These are phyloP conservation scores for Fraxinus pennsylvanica DNA, from an alignment of 257 asterid species.

Conservation along the genomic window DNA sequence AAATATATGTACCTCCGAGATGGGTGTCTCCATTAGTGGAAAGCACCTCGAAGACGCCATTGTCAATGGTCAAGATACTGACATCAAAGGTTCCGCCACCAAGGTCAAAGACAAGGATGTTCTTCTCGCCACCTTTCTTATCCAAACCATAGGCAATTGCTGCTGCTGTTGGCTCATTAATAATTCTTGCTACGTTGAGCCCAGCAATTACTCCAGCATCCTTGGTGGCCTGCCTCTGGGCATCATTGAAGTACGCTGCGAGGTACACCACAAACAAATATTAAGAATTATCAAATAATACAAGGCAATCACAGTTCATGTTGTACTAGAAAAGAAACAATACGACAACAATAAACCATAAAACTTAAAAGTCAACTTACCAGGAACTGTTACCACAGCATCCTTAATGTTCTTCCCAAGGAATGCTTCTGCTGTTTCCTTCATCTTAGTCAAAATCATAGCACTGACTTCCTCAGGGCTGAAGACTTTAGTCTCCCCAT, in stretches of 20 bases:
- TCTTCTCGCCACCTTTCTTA: slow-evolving; percentile 91
- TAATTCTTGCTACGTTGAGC: slow-evolving; percentile 84
- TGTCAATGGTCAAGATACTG: slow-evolving; percentile 90
- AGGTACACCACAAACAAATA: background rate
- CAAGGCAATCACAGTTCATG: background rate
- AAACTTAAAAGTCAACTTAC: slow-evolving; percentile 33
- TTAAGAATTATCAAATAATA: background rate
- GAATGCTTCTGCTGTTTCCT: slow-evolving; percentile 93
- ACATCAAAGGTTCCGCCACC: slow-evolving; percentile 99
- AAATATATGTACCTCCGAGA: slow-evolving; percentile 73
- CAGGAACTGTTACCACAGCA: slow-evolving; percentile 95
- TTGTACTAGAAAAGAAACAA: background rate
- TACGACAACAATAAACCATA: background rate
- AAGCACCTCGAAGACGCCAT: slow-evolving; percentile 96
- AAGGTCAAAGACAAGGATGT: slow-evolving; percentile 92
- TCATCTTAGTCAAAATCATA: slow-evolving; percentile 86
- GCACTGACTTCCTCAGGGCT: slow-evolving; percentile 98
- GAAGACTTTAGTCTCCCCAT: slow-evolving; percentile 86
- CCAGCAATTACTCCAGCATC: slow-evolving; percentile 96
- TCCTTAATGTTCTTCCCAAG: slow-evolving; percentile 91
- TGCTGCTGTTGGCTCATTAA: slow-evolving; percentile 96
- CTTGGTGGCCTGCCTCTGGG: slow-evolving; percentile 96
- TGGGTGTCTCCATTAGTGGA: slow-evolving; percentile 97
- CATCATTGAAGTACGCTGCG: slow-evolving; percentile 94
- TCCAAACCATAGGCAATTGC: slow-evolving; percentile 96